Base-by-base conservation (phyloP, 768 basidiomycete genomes). In the Mycena maculata region DNA sequence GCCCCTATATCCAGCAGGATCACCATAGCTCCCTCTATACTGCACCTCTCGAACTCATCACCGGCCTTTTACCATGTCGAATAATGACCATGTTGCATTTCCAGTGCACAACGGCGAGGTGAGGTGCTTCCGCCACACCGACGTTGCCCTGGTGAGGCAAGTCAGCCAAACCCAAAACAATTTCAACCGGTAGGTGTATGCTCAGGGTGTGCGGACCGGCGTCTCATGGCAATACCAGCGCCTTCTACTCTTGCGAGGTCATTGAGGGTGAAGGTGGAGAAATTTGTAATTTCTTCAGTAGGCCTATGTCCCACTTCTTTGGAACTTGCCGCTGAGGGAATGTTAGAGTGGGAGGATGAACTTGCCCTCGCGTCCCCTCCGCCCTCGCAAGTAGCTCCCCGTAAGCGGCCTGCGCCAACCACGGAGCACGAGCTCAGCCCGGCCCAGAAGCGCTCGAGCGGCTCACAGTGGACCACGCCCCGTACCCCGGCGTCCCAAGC, bases 341-440 rank as follows among this genome's bases (percentile, higher is more conserved):
- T 23, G 2, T 4, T 25, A 70, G 69, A 70, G 12, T 67, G 69
- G 69, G 69, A 71, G 23, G 69, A 70, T 23, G 22, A 67, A 27
- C 52, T 66, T 36, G 4, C 30, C 1, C 41, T 59, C 22, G 18
- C 58, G 20, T 18, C 45, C 3, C 22, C 62, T 31, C 42, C 42
- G 8, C 22, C 65, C 18, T 45, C 60, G 20, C 50, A 38, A 41
- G 54, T 28, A 22, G 59, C 47, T 10, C 63, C 68, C 16, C 28
- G n/a, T 16, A 66, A 67, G 38, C 45, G 60, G 33, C 48, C 68
- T 22, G 54, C 65, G 10, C 38, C 69, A 18, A 30, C 49, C 11
- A 6, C 31, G n/a, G 66, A 44, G 13, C 45, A 67, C 15, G 60
- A 62, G 25, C 42, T 47, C 18, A 48, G 50, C n/a, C 65, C 57